Percentiles rank a stretch among this genome's conserved stretches.
Evolutionary conservation across 2,329 filamentous ascomycete genomes (phyloP).

Genomic region (Aspergillus uvarum): DNA sequence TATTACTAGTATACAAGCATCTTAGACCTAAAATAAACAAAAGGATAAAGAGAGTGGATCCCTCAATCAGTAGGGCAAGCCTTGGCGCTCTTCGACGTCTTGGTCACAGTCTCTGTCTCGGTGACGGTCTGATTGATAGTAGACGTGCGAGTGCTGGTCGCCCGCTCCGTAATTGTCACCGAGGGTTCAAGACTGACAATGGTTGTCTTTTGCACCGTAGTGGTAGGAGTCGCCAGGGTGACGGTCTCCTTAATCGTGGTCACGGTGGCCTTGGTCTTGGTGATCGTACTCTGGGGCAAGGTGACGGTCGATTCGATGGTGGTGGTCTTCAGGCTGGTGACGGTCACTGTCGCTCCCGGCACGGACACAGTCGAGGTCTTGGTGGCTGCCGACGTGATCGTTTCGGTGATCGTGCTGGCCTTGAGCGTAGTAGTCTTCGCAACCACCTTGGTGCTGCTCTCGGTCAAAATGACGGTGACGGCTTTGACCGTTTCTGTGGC

Average conservation of each 20-base stretch:
- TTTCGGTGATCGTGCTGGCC: neutral
- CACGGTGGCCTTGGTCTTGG: slow-evolving; percentile 13
- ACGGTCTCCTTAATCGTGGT: slow-evolving; percentile 19
- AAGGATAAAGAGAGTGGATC: too few relatives aligned
- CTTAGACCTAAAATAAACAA: too few relatives aligned
- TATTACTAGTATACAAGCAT: too few relatives aligned
- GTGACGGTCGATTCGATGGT: slow-evolving; percentile 18
- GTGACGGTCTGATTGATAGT: slow-evolving; percentile 20
- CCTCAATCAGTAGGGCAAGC: neutral
- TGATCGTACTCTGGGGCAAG: slow-evolving; percentile 12
- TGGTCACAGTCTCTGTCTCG: slow-evolving; percentile 13
- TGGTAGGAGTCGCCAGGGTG: slow-evolving; percentile 24
- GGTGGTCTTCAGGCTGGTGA: slow-evolving; percentile 12
- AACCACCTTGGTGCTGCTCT: neutral
- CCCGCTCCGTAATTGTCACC: slow-evolving; percentile 19
- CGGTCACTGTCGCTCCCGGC: slow-evolving; percentile 14
- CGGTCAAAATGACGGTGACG: neutral
- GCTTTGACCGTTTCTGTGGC: neutral
- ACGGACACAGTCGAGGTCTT: slow-evolving; percentile 14
- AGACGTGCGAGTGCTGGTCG: slow-evolving; percentile 20
- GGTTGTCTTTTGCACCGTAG: slow-evolving; percentile 23
- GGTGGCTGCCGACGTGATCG: slow-evolving; percentile 12
- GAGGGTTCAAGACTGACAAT: slow-evolving; percentile 20
- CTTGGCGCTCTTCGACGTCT: slow-evolving; percentile 12
- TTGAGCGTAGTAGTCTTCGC: neutral